These are phyloP conservation scores for Gliomastix tumulicola DNA, from an alignment of 2,329 filamentous ascomycete genomes.

Conservation along the genomic window DNA sequence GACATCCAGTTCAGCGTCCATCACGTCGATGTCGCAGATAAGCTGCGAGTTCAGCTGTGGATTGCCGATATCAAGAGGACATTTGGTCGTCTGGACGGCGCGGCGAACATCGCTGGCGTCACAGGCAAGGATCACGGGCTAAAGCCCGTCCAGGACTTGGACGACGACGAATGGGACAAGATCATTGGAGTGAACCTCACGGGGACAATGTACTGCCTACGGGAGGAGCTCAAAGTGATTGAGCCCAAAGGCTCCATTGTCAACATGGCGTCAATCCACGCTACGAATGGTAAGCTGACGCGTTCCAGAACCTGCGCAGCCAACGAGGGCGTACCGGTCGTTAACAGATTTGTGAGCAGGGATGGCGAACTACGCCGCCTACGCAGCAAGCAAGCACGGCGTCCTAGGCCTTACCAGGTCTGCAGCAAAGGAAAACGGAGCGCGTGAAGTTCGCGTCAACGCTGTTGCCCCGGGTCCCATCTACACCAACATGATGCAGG, in stretches of 20 bases:
- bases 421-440: constrained; percentile 30
- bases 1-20: constrained; percentile 22
- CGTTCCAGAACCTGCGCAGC: background rate
- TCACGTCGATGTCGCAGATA: constrained; percentile 41
- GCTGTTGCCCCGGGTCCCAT: constrained; percentile 41
- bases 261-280: constrained; percentile 42
- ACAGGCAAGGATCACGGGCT: constrained; percentile 35
- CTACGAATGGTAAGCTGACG: constrained; percentile 35
- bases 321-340: background rate
- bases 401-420: constrained; percentile 26
- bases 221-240: constrained; percentile 33
- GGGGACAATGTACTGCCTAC: constrained; percentile 43
- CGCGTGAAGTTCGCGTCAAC: constrained; percentile 35
- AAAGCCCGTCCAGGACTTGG: constrained; percentile 30
- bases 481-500: constrained; percentile 40
- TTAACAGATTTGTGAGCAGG: constrained; percentile 11
- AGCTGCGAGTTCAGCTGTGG: constrained; percentile 42
- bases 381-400: constrained; percentile 30
- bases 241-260: constrained; percentile 47
- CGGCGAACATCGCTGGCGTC: constrained; percentile 48
- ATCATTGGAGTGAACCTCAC: constrained; percentile 42
- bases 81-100: constrained; percentile 45
- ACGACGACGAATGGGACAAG: constrained; percentile 40
- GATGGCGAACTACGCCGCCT: constrained; percentile 24
- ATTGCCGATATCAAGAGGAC: constrained; percentile 35